These are phyloP conservation scores for Yarrowia divulgata DNA, from an alignment of 805 yeast genomes.

Conservation along the genomic window DNA sequence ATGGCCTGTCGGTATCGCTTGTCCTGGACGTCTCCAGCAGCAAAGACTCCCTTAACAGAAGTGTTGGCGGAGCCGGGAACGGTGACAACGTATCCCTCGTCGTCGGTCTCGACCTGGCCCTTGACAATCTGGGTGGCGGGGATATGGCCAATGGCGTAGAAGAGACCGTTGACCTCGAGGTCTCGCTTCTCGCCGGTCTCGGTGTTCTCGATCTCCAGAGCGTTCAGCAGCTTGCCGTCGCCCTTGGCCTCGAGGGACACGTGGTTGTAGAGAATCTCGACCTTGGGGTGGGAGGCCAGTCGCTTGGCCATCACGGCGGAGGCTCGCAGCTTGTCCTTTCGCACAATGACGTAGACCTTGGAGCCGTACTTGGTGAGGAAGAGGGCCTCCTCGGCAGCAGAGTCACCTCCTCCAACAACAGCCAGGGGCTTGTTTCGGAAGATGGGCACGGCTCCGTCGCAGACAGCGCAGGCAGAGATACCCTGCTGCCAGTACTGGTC, in stretches of 20 bases:
- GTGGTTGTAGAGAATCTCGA: slow-evolving; percentile 88
- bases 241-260: slow-evolving; percentile 90
- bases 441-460: slow-evolving; percentile 99
- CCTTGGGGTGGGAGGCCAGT: slow-evolving; percentile 80
- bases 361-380: slow-evolving; percentile 98
- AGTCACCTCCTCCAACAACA: slow-evolving; percentile 98
- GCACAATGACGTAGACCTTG: slow-evolving; percentile 89
- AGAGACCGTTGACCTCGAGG: slow-evolving; percentile 84
- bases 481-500: slow-evolving; percentile 99
- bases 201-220: slow-evolving; percentile 71
- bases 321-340: slow-evolving; percentile 94
- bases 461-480: slow-evolving; percentile 98
- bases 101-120: slow-evolving; percentile 83
- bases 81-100: slow-evolving; percentile 86
- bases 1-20: slow-evolving; percentile 97
- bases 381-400: slow-evolving; percentile 98
- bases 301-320: slow-evolving; percentile 97
- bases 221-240: slow-evolving; percentile 80
- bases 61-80: slow-evolving; percentile 89
- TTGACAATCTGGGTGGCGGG: slow-evolving; percentile 90
- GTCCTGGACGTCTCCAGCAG: slow-evolving; percentile 99
- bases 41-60: slow-evolving; percentile 88
- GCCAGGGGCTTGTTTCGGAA: slow-evolving; percentile 98
- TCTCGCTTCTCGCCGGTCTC: slow-evolving; percentile 73
- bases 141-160: slow-evolving; percentile 96